Base-by-base conservation (phyloP, 805 yeast species). In the Starmerella lactis-condensi region DNA sequence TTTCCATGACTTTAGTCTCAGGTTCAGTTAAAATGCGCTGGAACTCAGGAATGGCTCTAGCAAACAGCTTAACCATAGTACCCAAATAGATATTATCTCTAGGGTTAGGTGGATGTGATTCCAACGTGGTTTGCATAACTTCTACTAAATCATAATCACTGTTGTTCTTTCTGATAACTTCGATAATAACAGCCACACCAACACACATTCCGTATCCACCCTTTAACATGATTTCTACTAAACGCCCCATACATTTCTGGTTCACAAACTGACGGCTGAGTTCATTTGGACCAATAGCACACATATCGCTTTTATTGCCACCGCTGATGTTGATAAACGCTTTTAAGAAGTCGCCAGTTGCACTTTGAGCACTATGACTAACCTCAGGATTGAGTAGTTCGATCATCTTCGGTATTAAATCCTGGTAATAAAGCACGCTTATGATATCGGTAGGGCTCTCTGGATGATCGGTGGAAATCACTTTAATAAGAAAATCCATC, bases 281-380 rank as follows among this genome's bases (percentile, higher is more conserved):
- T 49, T 81, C 94, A 49, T 89, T 89, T 2, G 98, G 96, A 1
- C 98, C 98, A 33, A 89, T 78, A 7, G 92, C 77, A 2, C 93
- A 76, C 40, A 78, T 83, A 36, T 81, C 81, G 27, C 81, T 76
- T 36, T 77, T 79, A 6, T 77, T 82, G 47, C 85, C 89, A 6
- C 95, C 93, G 26, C 94, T 79, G 20, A 89, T 78, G 2, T 95
- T 75, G 22, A 89, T 76, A 46, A 89, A 71, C 0, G 96, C 95
- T 50, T 89, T 89, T 32, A 89, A 59, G 48, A 89, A 89, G 50
- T 89, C 98, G 15, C 93, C 91, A 1, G 93, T 91, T 1, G 96
- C 92, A 12, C 89, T 72, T 52, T 89, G 96, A 29, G 71, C 72
- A 26, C 77, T 67, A 8, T 83, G 66, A 7, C 73, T 60, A 24